Evolutionary conservation across 495 filamentous ascomycete species (phyloP), one percentile per base, ranked within the genome.

Genomic region (Penicillium coprophilum): DNA sequence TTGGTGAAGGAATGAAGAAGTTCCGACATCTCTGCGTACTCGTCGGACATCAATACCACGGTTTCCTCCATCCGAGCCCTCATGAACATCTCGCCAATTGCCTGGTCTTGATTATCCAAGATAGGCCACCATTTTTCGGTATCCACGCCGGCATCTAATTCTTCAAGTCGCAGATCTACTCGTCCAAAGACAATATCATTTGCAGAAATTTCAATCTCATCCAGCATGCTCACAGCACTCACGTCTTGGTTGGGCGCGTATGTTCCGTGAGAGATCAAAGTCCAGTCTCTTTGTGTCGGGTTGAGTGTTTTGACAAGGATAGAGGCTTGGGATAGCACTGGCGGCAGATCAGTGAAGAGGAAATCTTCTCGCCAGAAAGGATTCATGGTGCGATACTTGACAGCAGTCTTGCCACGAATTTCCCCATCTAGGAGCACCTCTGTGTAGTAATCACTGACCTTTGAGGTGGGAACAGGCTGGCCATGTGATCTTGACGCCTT

Each of bases 331-430:
- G 89, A 92, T 36, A 95, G 67, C 9, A 89, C 81, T 0, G 90
- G 80, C 3, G 94, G 91, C 15, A 98, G 79, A 71, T 97, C 92
- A 39, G 77, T 74, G 65, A 97, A 96, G 45, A 88, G 84, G 62
- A 90, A 92, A 40, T 93, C 91, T 75, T 97, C 94, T 28, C 92
- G 81, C 94, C 95, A 99, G 60, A 97, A 96, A 0, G 92, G 94
- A 64, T 85, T 91, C 48, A 82, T 84, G 13, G 88, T 92, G 53
- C 91, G 88, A 55, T 81, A 79, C 70, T 92, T 92, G 20, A 89
- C 86, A 24, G 87, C 87, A 10, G 94, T 97, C 58, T 90, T 87
- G 15, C 90, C 90, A 52, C 93, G 82, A 31, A 93, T 83, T 62
- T 97, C 91, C 12, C 89, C 89, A 71, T 97, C 94, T 12, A 99